Base-by-base conservation (phyloP, 192 early-diverging fungal species). In the Backusella luteola region DNA sequence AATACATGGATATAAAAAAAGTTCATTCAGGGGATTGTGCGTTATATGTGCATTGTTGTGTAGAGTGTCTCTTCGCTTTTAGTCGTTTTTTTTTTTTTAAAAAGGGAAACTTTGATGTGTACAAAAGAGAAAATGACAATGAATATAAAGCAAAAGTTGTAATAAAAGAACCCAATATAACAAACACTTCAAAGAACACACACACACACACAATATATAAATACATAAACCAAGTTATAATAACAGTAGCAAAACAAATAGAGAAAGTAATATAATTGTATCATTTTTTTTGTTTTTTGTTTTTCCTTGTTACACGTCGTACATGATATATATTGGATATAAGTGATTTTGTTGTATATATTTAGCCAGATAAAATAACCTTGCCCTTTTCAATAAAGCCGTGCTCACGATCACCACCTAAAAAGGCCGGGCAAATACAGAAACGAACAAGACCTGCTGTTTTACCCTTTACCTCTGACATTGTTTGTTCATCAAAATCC, bases 381-480 rank as follows among this genome's bases (percentile, higher is more conserved):
- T 80, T 84, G 15, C 82, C 82, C 38, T 84, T 84, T 41, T 84
- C 82, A 14, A 84, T n/a, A 66, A 84, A 84, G 6, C 82, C 82
- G 59, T 84, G 82, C 38, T 84, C 82, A 38, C 76, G 79, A 73
- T 84, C 82, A 21, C 82, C 82, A 53, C 82, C 82, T n/a, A 76
- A 53, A 72, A 84, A 84, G 15, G 79, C 67, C 2, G 82, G 82
- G 19, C 82, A 84, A 15, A 84, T 78, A 36, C 68, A 80, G 41
- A 84, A 78, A 34, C 69, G 67, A 32, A 84, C 76, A 14, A 73
- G 68, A 9, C 79, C 79, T 8, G 53, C 6, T 17, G 79, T 74
- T 41, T 77, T 84, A 35, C 82, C 76, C 17, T 78, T 77, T 21
- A 73, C 56, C 14, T 80, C 78, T 19, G 77, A 56, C 82, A 84